A percentile compares a stretch with the other conserved stretches of the same genome.
phyloP scores from a whole-genome alignment of 2,329 filamentous ascomycete species.

The Chrysosporium queenslandicum region DNA sequence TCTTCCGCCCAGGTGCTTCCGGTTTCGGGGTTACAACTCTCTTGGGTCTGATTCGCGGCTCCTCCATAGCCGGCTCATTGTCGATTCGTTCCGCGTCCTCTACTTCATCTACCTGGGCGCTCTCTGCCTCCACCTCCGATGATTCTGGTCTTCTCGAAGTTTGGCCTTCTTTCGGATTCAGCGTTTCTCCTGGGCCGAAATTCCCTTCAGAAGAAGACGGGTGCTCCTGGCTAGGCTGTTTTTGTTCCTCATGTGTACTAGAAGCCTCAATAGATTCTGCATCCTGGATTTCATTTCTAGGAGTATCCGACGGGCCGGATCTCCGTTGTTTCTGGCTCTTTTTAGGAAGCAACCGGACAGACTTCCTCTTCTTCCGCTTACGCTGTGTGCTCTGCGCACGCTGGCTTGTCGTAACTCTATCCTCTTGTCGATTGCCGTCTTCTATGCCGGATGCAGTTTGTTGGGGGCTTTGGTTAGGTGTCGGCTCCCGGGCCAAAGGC shows the following conservation, averaged over 20 bases:
- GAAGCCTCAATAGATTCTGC: not conserved
- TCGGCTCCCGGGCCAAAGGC: not conserved
- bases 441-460: not conserved
- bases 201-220: not conserved
- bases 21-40: not conserved
- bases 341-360: conserved; percentile 12
- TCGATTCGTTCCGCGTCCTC: not conserved
- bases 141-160: not conserved
- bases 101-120: not conserved
- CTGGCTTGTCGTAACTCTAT: not conserved
- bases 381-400: not conserved
- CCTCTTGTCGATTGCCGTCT: not conserved
- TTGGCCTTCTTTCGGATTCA: not conserved
- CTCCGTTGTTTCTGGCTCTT: conserved; percentile 4
- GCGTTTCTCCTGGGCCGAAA: not conserved
- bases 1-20: not conserved
- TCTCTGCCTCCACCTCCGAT: not conserved
- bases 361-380: conserved; percentile 16
- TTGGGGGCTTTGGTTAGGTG: not conserved
- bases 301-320: not conserved
- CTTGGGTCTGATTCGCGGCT: not conserved
- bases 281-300: not conserved
- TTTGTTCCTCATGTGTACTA: not conserved
- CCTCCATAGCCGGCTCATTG: not conserved
- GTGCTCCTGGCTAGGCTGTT: not conserved